phyloP scores from a whole-genome alignment of 2,329 filamentous ascomycete species.

The Neofusicoccum sp. region DNA sequence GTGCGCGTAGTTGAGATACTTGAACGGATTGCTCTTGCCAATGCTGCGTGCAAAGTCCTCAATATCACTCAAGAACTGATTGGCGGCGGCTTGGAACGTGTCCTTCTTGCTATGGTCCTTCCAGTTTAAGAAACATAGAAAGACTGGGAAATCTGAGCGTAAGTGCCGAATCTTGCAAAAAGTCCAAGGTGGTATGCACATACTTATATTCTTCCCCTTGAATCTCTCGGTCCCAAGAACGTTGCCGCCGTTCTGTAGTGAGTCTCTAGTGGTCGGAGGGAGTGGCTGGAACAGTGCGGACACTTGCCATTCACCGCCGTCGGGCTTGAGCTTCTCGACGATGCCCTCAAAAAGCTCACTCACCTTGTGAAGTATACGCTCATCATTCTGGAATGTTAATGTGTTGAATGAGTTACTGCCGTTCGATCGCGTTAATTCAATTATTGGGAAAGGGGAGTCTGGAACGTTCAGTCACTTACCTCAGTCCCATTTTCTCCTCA shows the following conservation, averaged over 20 bases:
- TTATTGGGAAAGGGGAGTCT: not conserved
- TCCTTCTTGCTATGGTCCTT: not conserved
- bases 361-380: conserved; percentile 36
- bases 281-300: conserved; percentile 21
- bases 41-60: not conserved
- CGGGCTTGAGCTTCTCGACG: conserved; percentile 30
- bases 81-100: not conserved
- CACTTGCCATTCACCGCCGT: conserved; percentile 18
- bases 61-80: not conserved
- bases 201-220: conserved; percentile 19
- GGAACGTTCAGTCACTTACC: not conserved
- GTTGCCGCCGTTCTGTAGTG: conserved; percentile 18
- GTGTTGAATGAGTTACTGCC: conserved; percentile 14
- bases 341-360: conserved; percentile 42
- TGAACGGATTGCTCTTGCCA: not conserved
- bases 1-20: conserved; percentile 15
- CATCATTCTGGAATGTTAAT: conserved; percentile 33
- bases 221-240: conserved; percentile 24
- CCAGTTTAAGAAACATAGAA: not conserved
- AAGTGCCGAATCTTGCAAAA: not conserved
- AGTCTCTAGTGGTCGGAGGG: conserved; percentile 17
- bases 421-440: not conserved
- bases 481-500: not conserved
- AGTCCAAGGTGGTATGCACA: not conserved
- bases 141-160: not conserved